These are phyloP conservation scores for Aspergillus glaucus DNA, from an alignment of 2,329 filamentous ascomycete species.

Conservation along the genomic window DNA sequence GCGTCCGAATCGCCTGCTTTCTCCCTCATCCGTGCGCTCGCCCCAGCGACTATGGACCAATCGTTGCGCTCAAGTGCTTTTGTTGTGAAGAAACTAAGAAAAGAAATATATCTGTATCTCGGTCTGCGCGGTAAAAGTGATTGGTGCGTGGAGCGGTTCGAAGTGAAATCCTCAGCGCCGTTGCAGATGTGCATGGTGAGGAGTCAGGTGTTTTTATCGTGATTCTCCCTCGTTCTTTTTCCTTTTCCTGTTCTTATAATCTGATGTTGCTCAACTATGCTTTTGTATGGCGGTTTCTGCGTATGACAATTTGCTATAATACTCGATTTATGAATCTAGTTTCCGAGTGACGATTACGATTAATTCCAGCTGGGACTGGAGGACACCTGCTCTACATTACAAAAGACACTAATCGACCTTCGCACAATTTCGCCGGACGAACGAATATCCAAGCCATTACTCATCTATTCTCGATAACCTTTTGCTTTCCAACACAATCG, in stretches of 20 bases:
- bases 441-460: conserved; percentile 6
- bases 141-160: not conserved
- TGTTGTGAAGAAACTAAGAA: not conserved
- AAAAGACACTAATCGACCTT: no score
- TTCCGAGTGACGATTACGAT: no score
- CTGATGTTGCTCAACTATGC: no score
- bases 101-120: not conserved
- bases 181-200: not conserved
- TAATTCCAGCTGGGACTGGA: no score
- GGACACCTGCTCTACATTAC: no score
- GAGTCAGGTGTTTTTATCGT: no score
- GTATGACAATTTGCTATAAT: no score
- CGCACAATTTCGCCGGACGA: conserved; percentile 22
- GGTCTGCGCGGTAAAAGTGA: not conserved
- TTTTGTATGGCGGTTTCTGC: no score
- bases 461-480: not conserved
- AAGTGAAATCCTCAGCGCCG: not conserved
- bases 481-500: conserved; percentile 2
- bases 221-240: no score
- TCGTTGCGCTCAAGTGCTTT: not conserved
- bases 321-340: no score
- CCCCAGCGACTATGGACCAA: not conserved
- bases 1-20: not conserved
- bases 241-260: no score
- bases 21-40: not conserved